Conservation (phyloP, 2,329 filamentous ascomycete genomes). For the Xylariaceae sp. region DNA sequence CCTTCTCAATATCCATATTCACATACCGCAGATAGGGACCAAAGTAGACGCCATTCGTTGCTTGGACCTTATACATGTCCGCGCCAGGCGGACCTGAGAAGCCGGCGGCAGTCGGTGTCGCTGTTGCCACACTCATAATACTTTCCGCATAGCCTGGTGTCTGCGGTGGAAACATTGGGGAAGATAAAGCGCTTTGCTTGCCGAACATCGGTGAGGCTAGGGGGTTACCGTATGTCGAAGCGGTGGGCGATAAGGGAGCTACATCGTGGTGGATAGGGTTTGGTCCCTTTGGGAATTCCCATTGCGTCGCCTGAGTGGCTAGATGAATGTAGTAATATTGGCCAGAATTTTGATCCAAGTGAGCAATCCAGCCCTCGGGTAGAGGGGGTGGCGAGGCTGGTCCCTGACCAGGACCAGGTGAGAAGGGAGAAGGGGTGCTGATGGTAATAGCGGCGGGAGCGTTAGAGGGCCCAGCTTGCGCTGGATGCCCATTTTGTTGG, state of each 20-base stretch:
- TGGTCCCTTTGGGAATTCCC: constrained; percentile 97
- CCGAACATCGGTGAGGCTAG: constrained; percentile 65
- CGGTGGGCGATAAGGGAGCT: constrained; percentile 76
- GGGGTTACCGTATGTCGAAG: constrained; percentile 72
- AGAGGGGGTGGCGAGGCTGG: constrained; percentile 86
- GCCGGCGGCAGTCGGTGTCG: constrained; percentile 72
- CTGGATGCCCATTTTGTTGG: constrained; percentile 44
- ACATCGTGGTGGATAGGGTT: constrained; percentile 83
- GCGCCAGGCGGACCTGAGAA: constrained; percentile 91
- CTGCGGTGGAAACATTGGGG: constrained; percentile 78
- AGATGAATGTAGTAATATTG: constrained; percentile 99
- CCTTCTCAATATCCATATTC: constrained; percentile 93
- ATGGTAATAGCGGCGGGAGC: background rate
- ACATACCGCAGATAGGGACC: constrained; percentile 92
- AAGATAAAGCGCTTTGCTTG: constrained; percentile 66
- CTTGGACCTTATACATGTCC: constrained; percentile 88
- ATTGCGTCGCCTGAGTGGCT: constrained; percentile 91
- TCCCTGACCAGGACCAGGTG: constrained; percentile 41
- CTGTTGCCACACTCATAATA: constrained; percentile 72
- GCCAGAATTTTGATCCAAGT: constrained; percentile 89
- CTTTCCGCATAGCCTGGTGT: constrained; percentile 82
- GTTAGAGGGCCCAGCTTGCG: constrained; percentile 31
- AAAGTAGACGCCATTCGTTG: constrained; percentile 97
- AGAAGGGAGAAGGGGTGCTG: constrained; percentile 33
- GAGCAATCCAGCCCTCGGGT: constrained; percentile 97